These are phyloP conservation scores for Paraleonurus japonicus DNA, from an alignment of 257 asterid genomes.

Conservation along the genomic window DNA sequence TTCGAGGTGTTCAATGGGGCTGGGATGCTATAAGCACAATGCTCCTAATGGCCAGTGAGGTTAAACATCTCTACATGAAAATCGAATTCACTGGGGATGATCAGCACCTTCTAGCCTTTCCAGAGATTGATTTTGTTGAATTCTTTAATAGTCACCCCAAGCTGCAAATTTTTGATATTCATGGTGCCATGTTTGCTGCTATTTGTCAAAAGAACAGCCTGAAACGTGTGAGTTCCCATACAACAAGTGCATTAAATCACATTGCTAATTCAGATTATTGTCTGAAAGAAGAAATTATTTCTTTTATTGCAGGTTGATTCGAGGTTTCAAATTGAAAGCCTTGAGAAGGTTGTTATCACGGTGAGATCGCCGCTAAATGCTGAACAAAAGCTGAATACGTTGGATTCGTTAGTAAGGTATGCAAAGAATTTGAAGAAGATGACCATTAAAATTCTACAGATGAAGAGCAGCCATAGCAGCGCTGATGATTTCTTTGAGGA, in stretches of 20 bases:
- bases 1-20: constrained; percentile 93
- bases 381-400: constrained; percentile 86
- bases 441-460: constrained; percentile 87
- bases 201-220: constrained; percentile 94
- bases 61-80: constrained; percentile 90
- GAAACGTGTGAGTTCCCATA: constrained; percentile 63
- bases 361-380: constrained; percentile 93
- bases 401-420: constrained; percentile 67
- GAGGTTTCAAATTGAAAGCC: constrained; percentile 65
- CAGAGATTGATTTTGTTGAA: constrained; percentile 82
- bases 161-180: constrained; percentile 76
- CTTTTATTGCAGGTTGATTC: constrained; percentile 58
- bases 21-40: constrained; percentile 80
- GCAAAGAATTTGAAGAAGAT: constrained; percentile 67
- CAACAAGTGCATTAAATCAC: neutral
- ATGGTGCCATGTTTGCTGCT: constrained; percentile 99
- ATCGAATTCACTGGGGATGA: constrained; percentile 90
- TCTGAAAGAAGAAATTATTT: neutral
- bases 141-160: constrained; percentile 92
- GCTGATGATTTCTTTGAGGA: constrained; percentile 97
- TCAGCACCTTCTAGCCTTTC: constrained; percentile 74
- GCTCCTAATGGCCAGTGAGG: constrained; percentile 84
- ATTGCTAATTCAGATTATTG: neutral
- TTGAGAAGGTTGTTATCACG: constrained; percentile 75
- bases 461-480: constrained; percentile 97